Percentiles rank a stretch among this genome's conserved stretches.
phyloP scores from a whole-genome alignment of 2,329 filamentous ascomycete species.

The Venturiaceae sp. region DNA sequence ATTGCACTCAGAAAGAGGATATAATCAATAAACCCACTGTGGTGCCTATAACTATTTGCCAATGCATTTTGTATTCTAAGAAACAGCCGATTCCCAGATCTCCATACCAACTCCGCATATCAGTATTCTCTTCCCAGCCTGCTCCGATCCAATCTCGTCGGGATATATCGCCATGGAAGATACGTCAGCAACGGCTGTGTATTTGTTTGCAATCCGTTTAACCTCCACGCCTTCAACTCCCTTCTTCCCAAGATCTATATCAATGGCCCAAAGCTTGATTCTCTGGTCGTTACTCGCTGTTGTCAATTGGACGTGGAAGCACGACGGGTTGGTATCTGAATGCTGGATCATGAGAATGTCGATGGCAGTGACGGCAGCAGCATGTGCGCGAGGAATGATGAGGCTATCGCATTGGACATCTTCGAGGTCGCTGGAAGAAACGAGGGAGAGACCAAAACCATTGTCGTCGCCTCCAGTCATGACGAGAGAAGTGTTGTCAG shows the following conservation, averaged over 20 bases:
- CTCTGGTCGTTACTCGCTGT: constrained; percentile 38
- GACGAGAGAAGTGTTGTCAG: constrained; percentile 37
- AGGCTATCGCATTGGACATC: constrained; percentile 16
- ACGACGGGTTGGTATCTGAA: constrained; percentile 2
- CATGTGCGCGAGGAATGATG: constrained; percentile 52
- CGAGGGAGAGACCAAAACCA: constrained; percentile 52
- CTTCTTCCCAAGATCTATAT: constrained; percentile 10
- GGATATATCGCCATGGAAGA: constrained; percentile 36
- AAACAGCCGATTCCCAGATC: constrained; percentile 20
- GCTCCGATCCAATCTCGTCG: constrained; percentile 7
- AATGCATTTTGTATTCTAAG: no score
- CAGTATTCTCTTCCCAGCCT: constrained; percentile 19
- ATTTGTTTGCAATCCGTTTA: constrained; percentile 20
- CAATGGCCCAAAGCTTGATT: constrained; percentile 35
- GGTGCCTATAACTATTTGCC: no score
- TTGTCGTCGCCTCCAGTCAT: constrained; percentile 86
- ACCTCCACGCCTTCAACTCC: constrained; percentile 21
- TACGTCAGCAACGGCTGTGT: constrained; percentile 46
- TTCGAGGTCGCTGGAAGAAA: neutral
- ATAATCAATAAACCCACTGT: no score
- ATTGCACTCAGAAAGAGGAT: no score
- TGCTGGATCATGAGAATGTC: constrained; percentile 19
- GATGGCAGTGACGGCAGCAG: constrained; percentile 55
- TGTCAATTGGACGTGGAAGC: constrained; percentile 14
- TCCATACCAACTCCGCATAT: constrained; percentile 43